phyloP scores from a whole-genome alignment of 2,329 filamentous ascomycete genomes.

The Epichloe coenophiala region DNA sequence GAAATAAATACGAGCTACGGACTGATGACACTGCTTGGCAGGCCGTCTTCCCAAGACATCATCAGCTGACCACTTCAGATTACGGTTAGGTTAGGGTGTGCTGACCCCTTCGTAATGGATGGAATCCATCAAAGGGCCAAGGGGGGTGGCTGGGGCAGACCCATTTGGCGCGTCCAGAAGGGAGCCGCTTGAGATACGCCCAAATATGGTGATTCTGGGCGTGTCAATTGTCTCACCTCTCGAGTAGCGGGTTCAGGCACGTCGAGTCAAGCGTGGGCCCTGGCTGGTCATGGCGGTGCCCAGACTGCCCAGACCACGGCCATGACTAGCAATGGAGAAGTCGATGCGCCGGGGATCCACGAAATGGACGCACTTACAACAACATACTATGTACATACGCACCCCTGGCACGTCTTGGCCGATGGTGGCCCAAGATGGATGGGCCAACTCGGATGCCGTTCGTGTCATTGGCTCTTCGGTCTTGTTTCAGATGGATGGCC shows the following conservation, averaged over 20 bases:
- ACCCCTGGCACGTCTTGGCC: background rate
- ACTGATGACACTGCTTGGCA: background rate
- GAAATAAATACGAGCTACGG: background rate
- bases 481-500: background rate
- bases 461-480: background rate
- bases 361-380: background rate
- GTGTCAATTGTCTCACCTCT: constrained; percentile 3
- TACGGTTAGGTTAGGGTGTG: background rate
- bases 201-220: background rate
- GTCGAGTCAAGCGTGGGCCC: background rate
- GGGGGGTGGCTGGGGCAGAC: constrained; percentile 1
- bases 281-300: background rate
- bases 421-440: background rate
- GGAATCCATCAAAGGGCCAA: background rate
- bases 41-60: background rate
- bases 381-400: no score
- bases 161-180: background rate
- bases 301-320: background rate
- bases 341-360: background rate
- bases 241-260: background rate
- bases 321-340: background rate
- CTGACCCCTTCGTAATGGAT: background rate
- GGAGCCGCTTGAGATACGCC: background rate
- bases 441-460: background rate
- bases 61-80: background rate